Evolutionary conservation across 495 filamentous ascomycete genomes (phyloP).

Genomic region (Evansstolkia leycettana): DNA sequence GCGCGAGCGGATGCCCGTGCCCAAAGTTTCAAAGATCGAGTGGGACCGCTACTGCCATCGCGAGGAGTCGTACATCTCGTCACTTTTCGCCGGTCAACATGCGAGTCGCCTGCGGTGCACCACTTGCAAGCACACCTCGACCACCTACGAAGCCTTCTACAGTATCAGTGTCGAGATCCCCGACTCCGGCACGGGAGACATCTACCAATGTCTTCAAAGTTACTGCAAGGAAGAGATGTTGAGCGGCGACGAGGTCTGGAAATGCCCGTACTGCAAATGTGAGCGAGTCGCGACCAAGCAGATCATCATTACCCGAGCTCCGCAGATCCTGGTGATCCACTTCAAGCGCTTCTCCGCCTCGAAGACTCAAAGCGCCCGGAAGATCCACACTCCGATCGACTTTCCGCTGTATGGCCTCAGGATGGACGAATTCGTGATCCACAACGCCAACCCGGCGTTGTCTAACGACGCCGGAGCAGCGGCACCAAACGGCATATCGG

Average conservation of each 20-base stretch:
- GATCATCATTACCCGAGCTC: slow-evolving; percentile 61
- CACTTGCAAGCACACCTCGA: slow-evolving; percentile 52
- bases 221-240: slow-evolving; percentile 60
- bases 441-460: slow-evolving; percentile 18
- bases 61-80: slow-evolving; percentile 52
- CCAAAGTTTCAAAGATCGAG: slow-evolving; percentile 48
- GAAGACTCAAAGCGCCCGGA: slow-evolving; percentile 43
- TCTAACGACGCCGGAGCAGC: slow-evolving; percentile 14
- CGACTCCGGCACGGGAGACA: slow-evolving; percentile 32
- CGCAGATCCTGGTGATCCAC: slow-evolving; percentile 60
- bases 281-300: slow-evolving; percentile 58
- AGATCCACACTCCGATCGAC: slow-evolving; percentile 55
- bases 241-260: slow-evolving; percentile 56
- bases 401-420: slow-evolving; percentile 55
- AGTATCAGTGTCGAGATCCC: slow-evolving; percentile 58
- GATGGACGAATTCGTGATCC: slow-evolving; percentile 46
- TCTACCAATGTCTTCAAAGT: slow-evolving; percentile 52
- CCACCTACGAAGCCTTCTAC: slow-evolving; percentile 63
- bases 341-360: slow-evolving; percentile 60
- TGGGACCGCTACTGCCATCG: slow-evolving; percentile 60
- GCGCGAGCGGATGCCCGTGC: slow-evolving; percentile 49
- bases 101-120: slow-evolving; percentile 51
- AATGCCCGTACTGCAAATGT: slow-evolving; percentile 58
- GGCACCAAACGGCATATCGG: slow-evolving; percentile 20
- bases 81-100: slow-evolving; percentile 62